Evolutionary conservation across 73 alveolate genomes (phyloP).

Genomic region (Breviolum minutum): DNA sequence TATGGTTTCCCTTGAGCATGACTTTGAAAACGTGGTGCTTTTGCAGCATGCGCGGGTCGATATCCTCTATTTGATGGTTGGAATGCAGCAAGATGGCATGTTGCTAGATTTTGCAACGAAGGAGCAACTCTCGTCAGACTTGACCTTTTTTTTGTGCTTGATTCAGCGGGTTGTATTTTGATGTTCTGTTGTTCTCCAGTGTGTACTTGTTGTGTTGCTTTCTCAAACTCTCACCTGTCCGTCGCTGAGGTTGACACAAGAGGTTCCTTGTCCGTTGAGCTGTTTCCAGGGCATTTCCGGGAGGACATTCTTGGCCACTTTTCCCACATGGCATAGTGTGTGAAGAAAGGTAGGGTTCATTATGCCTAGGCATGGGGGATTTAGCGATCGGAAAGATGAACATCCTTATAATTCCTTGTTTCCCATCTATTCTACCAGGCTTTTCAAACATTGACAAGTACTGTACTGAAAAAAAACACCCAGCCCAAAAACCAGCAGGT

Average conservation of each 20-base stretch:
- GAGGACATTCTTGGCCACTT: too few species aligned
- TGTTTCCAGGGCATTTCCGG: too few species aligned
- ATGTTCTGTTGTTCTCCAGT: not conserved
- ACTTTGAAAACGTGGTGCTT: conserved; percentile 18
- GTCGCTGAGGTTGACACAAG: not conserved
- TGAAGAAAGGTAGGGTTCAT: too few species aligned
- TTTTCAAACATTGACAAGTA: too few species aligned
- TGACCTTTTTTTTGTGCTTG: not conserved
- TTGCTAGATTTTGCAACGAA: not conserved
- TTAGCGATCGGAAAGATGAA: too few species aligned
- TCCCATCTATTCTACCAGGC: too few species aligned
- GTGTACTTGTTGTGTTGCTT: not conserved
- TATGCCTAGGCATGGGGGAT: too few species aligned
- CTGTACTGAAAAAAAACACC: too few species aligned
- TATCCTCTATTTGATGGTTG: conserved; percentile 12
- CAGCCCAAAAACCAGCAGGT: too few species aligned
- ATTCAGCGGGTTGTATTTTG: not conserved
- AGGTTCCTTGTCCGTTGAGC: not conserved
- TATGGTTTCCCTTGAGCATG: conserved; percentile 40
- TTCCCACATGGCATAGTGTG: too few species aligned
- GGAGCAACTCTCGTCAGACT: not conserved
- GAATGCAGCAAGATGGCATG: not conserved
- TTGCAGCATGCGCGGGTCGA: conserved; percentile 49
- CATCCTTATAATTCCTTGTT: too few species aligned
- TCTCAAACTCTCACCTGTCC: not conserved